These are phyloP conservation scores for Carnegiea gigantea DNA, from an alignment of 179 eudicot species.

Conservation along the genomic window DNA sequence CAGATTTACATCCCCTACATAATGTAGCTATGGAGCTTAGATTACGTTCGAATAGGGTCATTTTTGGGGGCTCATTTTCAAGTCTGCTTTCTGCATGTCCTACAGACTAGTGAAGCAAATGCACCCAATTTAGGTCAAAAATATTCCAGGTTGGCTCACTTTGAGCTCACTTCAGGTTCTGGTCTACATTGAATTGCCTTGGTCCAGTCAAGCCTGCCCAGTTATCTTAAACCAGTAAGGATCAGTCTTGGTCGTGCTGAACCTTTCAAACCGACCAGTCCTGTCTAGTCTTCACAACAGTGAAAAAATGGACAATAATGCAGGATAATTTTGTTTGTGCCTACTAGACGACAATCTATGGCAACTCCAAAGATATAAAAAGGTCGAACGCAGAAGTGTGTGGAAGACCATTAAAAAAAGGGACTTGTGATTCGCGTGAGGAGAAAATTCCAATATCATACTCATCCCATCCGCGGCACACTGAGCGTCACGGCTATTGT, in stretches of 20 bases:
- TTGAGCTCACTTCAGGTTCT: neutral
- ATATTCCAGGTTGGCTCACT: neutral
- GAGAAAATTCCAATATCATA: no score
- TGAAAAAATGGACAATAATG: no score
- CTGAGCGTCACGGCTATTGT: no score
- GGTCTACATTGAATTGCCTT: neutral
- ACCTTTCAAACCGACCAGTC: no score
- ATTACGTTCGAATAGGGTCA: neutral
- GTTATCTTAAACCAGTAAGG: neutral
- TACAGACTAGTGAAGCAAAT: neutral
- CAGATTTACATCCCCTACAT: slow-evolving; percentile 10
- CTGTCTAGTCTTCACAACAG: no score
- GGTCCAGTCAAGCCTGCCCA: neutral
- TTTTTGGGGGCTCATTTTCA: neutral
- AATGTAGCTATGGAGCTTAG: neutral
- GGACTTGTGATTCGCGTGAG: no score
- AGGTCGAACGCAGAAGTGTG: no score
- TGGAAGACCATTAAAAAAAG: no score
- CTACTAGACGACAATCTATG: neutral
- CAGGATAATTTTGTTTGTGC: no score
- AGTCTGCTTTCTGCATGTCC: neutral
- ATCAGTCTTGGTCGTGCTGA: no score
- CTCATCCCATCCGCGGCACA: no score
- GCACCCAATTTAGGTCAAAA: neutral
- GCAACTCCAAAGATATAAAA: neutral